These are phyloP conservation scores for Pleurotus platypus DNA, from an alignment of 768 basidiomycete species.

Conservation along the genomic window DNA sequence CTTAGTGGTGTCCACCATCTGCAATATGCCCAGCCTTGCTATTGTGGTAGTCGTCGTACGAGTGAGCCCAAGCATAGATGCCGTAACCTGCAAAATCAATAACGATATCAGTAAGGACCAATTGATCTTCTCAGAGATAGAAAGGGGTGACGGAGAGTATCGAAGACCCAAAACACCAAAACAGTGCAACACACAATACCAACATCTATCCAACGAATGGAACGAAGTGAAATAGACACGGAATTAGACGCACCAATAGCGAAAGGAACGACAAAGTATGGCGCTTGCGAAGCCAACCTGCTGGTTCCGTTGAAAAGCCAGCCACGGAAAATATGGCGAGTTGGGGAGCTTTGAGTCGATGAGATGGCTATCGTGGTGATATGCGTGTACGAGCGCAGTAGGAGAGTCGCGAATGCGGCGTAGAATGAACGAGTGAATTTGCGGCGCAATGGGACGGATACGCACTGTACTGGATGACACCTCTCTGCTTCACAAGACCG, in stretches of 20 bases:
- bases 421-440: neutral
- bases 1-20: slow-evolving; percentile 26
- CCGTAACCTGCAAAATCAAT: slow-evolving; percentile 58
- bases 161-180: neutral
- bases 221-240: neutral
- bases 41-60: slow-evolving; percentile 60
- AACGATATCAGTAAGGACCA: slow-evolving; percentile 11
- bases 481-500: slow-evolving; percentile 66
- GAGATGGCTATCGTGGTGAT: slow-evolving; percentile 56
- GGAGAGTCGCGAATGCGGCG: neutral
- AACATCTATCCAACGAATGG: neutral
- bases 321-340: slow-evolving; percentile 62
- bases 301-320: slow-evolving; percentile 89
- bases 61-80: slow-evolving; percentile 78
- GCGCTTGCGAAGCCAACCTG: slow-evolving; percentile 55
- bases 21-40: slow-evolving; percentile 82
- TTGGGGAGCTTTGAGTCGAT: slow-evolving; percentile 75
- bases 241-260: slow-evolving; percentile 54
- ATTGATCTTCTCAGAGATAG: neutral
- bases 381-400: neutral
- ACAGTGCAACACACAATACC: neutral
- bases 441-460: slow-evolving; percentile 13
- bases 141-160: neutral
- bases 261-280: slow-evolving; percentile 80
- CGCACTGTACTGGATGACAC: slow-evolving; percentile 80